Percentiles rank a stretch among this genome's conserved stretches.
Conservation (phyloP, 495 filamentous ascomycete species). For the Xylaria curta region DNA sequence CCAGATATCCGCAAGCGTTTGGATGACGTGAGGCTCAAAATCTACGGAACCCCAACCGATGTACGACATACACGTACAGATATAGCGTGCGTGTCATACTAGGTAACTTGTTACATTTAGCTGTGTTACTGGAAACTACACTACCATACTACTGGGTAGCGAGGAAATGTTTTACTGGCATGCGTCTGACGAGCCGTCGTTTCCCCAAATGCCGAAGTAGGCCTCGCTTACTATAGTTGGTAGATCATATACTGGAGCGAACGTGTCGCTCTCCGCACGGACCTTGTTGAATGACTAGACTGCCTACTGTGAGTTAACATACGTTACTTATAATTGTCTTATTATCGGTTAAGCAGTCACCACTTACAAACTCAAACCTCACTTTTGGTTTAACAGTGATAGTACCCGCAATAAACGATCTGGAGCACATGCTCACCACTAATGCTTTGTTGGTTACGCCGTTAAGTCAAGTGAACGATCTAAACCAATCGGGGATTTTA, state of each 20-base stretch:
- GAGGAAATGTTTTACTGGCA: neutral
- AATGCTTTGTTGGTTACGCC: neutral
- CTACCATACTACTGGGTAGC: neutral
- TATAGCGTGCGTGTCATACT: neutral
- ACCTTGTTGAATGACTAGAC: constrained; percentile 1
- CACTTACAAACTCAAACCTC: neutral
- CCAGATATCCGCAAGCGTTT: constrained; percentile 30
- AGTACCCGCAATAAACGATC: constrained; percentile 5
- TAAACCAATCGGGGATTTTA: constrained; percentile 27
- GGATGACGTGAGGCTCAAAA: constrained; percentile 28
- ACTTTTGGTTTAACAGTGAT: neutral
- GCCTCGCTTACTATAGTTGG: constrained; percentile 22
- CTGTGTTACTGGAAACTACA: neutral
- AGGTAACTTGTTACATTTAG: neutral
- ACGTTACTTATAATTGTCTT: neutral
- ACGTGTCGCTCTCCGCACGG: constrained; percentile 9
- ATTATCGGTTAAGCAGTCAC: neutral
- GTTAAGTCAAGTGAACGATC: constrained; percentile 2
- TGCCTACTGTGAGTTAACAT: neutral
- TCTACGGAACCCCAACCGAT: constrained; percentile 25
- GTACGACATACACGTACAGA: constrained; percentile 15
- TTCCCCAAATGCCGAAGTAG: constrained; percentile 9
- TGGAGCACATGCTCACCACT: constrained; percentile 5
- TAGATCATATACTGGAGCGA: constrained; percentile 10
- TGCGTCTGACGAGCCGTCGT: neutral